A percentile compares a stretch with the other conserved stretches of the same genome.
These are phyloP conservation scores for Sporothrix variecibatus DNA, from an alignment of 2,329 filamentous ascomycete genomes.

Conservation along the genomic window DNA sequence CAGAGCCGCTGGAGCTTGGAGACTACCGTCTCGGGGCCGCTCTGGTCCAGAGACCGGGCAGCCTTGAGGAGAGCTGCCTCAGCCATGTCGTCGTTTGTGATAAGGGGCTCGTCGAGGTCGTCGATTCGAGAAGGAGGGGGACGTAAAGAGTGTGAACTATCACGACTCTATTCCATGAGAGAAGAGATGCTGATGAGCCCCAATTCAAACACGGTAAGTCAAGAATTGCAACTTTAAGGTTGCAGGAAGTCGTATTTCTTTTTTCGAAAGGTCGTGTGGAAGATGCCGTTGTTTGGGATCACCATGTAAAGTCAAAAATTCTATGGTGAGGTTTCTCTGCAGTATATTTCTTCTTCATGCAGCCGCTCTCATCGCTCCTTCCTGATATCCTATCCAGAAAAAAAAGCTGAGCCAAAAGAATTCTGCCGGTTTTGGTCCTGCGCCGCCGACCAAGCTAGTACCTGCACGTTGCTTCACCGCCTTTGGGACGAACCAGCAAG, in stretches of 20 bases:
- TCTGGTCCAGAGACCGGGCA: constrained; percentile 58
- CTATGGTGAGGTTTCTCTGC: background rate
- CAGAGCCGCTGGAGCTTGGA: constrained; percentile 54
- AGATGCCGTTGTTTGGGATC: background rate
- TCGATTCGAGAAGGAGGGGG: background rate
- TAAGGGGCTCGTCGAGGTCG: background rate
- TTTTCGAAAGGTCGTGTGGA: background rate
- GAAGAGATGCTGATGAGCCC: background rate
- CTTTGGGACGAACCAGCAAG: background rate
- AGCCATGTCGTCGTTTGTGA: constrained; percentile 22
- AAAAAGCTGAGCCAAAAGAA: constrained; percentile 20
- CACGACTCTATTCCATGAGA: background rate
- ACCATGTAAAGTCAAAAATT: background rate
- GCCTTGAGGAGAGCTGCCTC: constrained; percentile 49
- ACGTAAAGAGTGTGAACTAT: background rate
- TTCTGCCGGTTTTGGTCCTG: constrained; percentile 27
- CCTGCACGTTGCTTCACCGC: constrained; percentile 18
- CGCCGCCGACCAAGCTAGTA: background rate
- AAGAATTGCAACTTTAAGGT: background rate
- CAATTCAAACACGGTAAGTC: background rate
- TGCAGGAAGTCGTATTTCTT: background rate
- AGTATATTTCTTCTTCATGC: background rate
- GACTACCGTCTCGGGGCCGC: constrained; percentile 45
- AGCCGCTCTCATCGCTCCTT: background rate
- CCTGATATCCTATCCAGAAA: constrained; percentile 16